Evolutionary conservation across 495 filamentous ascomycete genomes (phyloP).

Genomic region (Xylaria grammica): DNA sequence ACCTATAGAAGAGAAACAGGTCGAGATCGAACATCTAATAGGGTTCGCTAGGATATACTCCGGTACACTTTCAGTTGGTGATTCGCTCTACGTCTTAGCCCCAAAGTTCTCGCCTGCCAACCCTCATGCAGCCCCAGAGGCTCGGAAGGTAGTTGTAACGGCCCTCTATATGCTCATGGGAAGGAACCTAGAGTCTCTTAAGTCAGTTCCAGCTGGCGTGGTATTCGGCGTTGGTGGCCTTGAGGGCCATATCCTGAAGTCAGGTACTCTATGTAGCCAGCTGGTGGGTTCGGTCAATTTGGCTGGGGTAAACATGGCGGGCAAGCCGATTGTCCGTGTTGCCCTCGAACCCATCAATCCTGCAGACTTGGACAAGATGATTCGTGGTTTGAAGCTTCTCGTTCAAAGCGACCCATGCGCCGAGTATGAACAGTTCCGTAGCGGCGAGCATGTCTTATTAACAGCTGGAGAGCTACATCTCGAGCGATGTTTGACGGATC

Average conservation of each 20-base stretch:
- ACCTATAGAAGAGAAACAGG: constrained; percentile 58
- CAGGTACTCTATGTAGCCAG: constrained; percentile 90
- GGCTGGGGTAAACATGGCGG: constrained; percentile 78
- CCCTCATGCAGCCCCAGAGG: constrained; percentile 76
- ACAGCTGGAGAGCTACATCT: constrained; percentile 95
- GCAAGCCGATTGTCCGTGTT: constrained; percentile 91
- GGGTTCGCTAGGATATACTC: constrained; percentile 95
- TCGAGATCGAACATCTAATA: constrained; percentile 84
- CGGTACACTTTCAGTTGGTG: constrained; percentile 85
- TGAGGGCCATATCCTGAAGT: constrained; percentile 90
- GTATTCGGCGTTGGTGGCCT: constrained; percentile 96
- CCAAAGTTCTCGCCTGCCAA: constrained; percentile 88
- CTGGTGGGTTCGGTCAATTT: constrained; percentile 90
- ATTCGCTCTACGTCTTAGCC: constrained; percentile 85
- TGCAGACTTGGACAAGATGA: constrained; percentile 89
- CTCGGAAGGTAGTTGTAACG: constrained; percentile 81
- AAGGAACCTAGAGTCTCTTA: constrained; percentile 79
- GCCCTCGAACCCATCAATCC: constrained; percentile 90
- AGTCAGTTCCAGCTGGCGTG: constrained; percentile 87
- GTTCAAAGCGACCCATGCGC: constrained; percentile 96
- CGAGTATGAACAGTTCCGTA: constrained; percentile 90
- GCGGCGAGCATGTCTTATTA: constrained; percentile 92
- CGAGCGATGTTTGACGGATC: constrained; percentile 91
- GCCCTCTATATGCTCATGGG: constrained; percentile 97
- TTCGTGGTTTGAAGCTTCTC: constrained; percentile 82